phyloP scores from a whole-genome alignment of 805 yeast species.

The Nakazawaea wyomingensis region DNA sequence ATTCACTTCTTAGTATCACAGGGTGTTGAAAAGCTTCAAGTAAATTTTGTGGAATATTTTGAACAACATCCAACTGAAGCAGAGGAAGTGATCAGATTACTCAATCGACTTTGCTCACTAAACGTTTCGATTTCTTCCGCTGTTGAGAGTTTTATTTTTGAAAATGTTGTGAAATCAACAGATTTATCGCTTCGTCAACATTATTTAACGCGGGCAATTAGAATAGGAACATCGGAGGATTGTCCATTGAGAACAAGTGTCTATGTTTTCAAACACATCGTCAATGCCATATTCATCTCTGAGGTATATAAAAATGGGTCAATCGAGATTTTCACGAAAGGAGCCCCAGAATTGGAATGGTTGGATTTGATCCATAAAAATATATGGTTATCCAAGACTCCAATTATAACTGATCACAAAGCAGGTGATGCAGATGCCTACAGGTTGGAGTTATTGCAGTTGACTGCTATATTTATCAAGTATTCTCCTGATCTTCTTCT shows the following conservation, averaged over 20 bases:
- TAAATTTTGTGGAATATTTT: constrained; percentile 35
- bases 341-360: constrained; percentile 47
- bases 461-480: constrained; percentile 72
- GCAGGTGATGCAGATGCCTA: constrained; percentile 71
- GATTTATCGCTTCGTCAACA: constrained; percentile 42
- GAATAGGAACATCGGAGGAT: constrained; percentile 41
- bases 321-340: constrained; percentile 35
- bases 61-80: constrained; percentile 29
- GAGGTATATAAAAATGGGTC: constrained; percentile 50
- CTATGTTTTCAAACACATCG: constrained; percentile 54
- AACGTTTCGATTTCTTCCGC: constrained; percentile 39
- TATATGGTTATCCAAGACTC: constrained; percentile 69
- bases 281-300: constrained; percentile 59
- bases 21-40: constrained; percentile 59
- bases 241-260: constrained; percentile 48
- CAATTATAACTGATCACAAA: constrained; percentile 43
- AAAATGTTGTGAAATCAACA: constrained; percentile 44
- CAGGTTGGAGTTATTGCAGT: constrained; percentile 72
- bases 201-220: constrained; percentile 48
- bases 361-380: constrained; percentile 52
- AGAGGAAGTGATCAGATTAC: constrained; percentile 33
- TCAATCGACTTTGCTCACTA: constrained; percentile 39
- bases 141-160: constrained; percentile 54
- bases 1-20: constrained; percentile 69
- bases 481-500: constrained; percentile 56